Percentiles rank a stretch among this genome's conserved stretches.
Conservation (phyloP, 1,139 yeast species). For the Spencermartinsiella ligniputridi region DNA sequence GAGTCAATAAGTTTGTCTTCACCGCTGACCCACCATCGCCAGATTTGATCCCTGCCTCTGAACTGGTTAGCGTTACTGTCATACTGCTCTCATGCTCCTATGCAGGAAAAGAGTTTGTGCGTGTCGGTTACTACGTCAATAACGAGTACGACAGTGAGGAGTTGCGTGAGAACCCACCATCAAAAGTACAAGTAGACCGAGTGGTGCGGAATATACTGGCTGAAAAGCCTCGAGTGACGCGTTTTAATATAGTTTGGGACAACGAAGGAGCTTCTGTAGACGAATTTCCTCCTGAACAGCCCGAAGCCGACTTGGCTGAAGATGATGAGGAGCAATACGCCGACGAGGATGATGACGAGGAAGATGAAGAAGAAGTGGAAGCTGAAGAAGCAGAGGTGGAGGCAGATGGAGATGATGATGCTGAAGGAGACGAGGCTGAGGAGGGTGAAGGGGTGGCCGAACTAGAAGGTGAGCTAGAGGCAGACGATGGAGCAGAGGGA, state of each 20-base stretch:
- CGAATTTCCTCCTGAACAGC: slow-evolving; percentile 76
- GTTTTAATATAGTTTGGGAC: slow-evolving; percentile 92
- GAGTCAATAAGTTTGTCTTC: slow-evolving; percentile 86
- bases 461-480: slow-evolving; percentile 27
- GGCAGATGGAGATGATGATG: slow-evolving; percentile 33
- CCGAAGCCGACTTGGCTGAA: slow-evolving; percentile 48
- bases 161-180: slow-evolving; percentile 88
- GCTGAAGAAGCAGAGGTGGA: slow-evolving; percentile 38
- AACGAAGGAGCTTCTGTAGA: slow-evolving; percentile 53
- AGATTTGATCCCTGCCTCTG: slow-evolving; percentile 91
- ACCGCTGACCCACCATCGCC: slow-evolving; percentile 97
- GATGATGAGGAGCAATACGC: slow-evolving; percentile 39
- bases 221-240: slow-evolving; percentile 94
- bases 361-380: slow-evolving; percentile 33
- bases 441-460: slow-evolving; percentile 31
- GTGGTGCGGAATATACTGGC: slow-evolving; percentile 92
- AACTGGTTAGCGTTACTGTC: slow-evolving; percentile 91
- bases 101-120: slow-evolving; percentile 87
- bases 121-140: slow-evolving; percentile 96
- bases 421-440: slow-evolving; percentile 30
- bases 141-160: slow-evolving; percentile 95
- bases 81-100: slow-evolving; percentile 88
- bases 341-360: slow-evolving; percentile 36
- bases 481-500: slow-evolving; percentile 28
- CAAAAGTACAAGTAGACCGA: slow-evolving; percentile 88